phyloP scores from a whole-genome alignment of 768 basidiomycete genomes.

The Boletus eberwhitei region DNA sequence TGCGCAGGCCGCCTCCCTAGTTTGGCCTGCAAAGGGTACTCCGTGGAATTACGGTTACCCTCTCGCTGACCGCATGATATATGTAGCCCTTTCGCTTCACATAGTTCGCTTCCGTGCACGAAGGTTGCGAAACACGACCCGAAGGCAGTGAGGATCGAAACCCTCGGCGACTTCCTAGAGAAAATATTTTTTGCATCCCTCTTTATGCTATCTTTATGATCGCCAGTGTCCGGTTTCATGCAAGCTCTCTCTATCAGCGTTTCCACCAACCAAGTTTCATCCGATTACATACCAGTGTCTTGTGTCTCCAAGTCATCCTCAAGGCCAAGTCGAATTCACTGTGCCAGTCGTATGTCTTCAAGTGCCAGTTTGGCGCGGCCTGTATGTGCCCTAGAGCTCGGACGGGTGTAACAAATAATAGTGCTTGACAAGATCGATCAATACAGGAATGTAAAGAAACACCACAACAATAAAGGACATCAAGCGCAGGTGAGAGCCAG shows the following conservation, averaged over 20 bases:
- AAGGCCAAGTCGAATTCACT: not conserved
- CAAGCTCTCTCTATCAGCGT: slow-evolving; percentile 8
- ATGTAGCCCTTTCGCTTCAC: slow-evolving; percentile 14
- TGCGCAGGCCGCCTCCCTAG: slow-evolving; percentile 1
- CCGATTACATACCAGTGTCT: slow-evolving; percentile 5
- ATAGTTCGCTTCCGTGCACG: slow-evolving; percentile 17
- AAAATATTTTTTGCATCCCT: not conserved
- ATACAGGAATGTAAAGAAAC: slow-evolving; percentile 7
- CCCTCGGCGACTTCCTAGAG: slow-evolving; percentile 9
- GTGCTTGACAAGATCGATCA: slow-evolving; percentile 1
- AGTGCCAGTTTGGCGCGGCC: no score
- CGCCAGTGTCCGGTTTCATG: slow-evolving; percentile 12
- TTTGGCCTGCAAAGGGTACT: not conserved
- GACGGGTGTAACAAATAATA: not conserved
- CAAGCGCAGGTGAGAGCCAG: slow-evolving; percentile 13
- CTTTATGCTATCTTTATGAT: slow-evolving; percentile 5
- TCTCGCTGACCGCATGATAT: slow-evolving; percentile 13
- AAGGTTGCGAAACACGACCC: slow-evolving; percentile 21
- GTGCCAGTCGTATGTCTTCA: no score
- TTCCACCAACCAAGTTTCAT: slow-evolving; percentile 3
- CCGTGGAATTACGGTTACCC: slow-evolving; percentile 26
- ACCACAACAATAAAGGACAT: slow-evolving; percentile 6
- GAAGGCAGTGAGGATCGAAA: slow-evolving; percentile 20
- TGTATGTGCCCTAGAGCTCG: no score
- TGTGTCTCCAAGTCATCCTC: not conserved